Conservation (phyloP, 345 rosid species). For the Murraya paniculata region DNA sequence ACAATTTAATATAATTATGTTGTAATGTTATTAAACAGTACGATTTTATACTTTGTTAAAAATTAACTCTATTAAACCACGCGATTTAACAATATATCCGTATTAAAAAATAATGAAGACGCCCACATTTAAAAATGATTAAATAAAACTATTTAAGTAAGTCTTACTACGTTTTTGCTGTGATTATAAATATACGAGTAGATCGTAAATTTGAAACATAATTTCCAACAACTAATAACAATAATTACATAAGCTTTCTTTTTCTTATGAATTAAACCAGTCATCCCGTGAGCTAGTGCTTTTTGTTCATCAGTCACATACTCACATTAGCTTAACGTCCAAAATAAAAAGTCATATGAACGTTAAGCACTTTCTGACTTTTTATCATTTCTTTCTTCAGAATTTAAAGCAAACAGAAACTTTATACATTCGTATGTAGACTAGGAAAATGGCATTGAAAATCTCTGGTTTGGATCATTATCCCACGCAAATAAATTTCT, state of each 20-base stretch:
- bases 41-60: too few relatives aligned
- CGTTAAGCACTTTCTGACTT: background rate
- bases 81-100: too few relatives aligned
- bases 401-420: background rate
- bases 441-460: background rate
- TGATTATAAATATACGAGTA: too few relatives aligned
- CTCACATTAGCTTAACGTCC: background rate
- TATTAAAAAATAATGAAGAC: too few relatives aligned
- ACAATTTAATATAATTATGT: too few relatives aligned
- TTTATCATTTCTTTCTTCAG: background rate
- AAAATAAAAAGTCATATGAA: background rate
- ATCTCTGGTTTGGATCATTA: background rate
- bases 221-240: too few relatives aligned
- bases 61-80: fast-evolving
- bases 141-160: too few relatives aligned
- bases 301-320: background rate
- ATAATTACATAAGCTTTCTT: too few relatives aligned
- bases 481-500: background rate
- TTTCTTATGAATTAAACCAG: background rate
- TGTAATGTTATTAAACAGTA: too few relatives aligned
- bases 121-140: too few relatives aligned
- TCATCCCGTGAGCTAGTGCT: background rate
- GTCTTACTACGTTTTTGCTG: too few relatives aligned
- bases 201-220: too few relatives aligned
- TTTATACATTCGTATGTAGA: background rate